Conservation (phyloP, 1,284 basidiomycete genomes). For the Volvariella volvacea region DNA sequence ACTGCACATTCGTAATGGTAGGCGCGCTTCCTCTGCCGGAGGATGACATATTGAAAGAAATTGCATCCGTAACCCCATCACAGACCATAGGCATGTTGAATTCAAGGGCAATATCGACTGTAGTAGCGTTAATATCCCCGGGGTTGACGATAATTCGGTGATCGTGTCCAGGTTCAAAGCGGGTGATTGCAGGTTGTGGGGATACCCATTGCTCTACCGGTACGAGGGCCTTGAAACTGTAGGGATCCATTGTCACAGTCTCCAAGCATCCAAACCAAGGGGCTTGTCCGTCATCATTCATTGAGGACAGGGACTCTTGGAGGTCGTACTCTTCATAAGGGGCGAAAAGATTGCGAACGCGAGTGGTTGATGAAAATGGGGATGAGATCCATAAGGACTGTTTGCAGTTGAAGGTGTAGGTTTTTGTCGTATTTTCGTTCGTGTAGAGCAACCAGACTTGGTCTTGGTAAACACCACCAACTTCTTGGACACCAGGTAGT, state of each 20-base stretch:
- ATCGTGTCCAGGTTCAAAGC: slow-evolving; percentile 82
- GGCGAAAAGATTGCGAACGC: slow-evolving; percentile 70
- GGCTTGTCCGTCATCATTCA: slow-evolving; percentile 43
- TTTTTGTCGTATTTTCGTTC: slow-evolving; percentile 72
- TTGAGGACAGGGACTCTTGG: slow-evolving; percentile 54
- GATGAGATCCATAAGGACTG: slow-evolving; percentile 64
- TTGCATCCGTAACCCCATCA: slow-evolving; percentile 48
- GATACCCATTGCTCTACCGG: slow-evolving; percentile 60
- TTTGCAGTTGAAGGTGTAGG: slow-evolving; percentile 59
- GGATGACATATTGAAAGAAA: slow-evolving; percentile 63
- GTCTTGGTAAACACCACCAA: slow-evolving; percentile 51
- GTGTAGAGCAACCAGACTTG: slow-evolving; percentile 80
- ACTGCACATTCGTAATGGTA: slow-evolving; percentile 42
- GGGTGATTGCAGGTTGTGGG: slow-evolving; percentile 67
- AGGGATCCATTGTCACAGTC: slow-evolving; percentile 61
- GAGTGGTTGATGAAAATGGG: slow-evolving; percentile 57
- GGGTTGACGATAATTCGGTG: slow-evolving; percentile 51
- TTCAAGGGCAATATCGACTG: slow-evolving; percentile 65
- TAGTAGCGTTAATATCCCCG: slow-evolving; percentile 49
- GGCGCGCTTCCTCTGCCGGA: slow-evolving; percentile 60
- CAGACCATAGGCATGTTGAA: slow-evolving; percentile 79
- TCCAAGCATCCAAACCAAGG: slow-evolving; percentile 73
- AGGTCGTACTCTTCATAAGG: slow-evolving; percentile 79
- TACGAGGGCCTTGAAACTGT: slow-evolving; percentile 78
- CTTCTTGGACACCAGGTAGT: slow-evolving; percentile 45